phyloP scores from a whole-genome alignment of 2,329 filamentous ascomycete species.

The Cytospora leucostoma region DNA sequence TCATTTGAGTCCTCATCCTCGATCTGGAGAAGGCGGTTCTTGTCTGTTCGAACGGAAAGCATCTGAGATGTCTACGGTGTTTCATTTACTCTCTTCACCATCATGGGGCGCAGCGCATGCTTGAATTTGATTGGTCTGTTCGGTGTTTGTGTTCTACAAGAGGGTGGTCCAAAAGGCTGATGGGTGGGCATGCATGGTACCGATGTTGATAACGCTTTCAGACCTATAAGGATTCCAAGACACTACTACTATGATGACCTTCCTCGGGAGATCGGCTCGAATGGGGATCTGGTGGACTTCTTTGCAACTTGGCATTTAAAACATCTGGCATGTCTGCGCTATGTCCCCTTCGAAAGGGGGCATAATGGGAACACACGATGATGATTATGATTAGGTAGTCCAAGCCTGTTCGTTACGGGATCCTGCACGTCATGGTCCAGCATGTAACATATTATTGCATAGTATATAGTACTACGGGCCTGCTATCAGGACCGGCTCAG shows the following conservation, averaged over 20 bases:
- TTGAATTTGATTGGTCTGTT: not conserved
- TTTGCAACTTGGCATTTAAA: not conserved
- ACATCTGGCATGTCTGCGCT: not conserved
- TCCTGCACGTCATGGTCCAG: not conserved
- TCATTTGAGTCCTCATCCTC: too few relatives aligned
- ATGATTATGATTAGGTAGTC: constrained; percentile 9
- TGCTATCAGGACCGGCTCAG: not conserved
- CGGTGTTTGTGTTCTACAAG: not conserved
- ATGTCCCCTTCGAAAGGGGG: not conserved
- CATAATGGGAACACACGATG: not conserved
- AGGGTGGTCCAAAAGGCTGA: not conserved
- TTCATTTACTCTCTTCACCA: not conserved
- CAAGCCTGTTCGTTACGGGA: not conserved
- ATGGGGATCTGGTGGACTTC: not conserved
- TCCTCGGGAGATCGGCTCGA: not conserved
- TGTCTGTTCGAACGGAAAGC: not conserved
- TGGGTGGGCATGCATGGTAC: not conserved
- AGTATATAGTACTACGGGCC: constrained; percentile 10
- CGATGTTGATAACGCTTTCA: not conserved
- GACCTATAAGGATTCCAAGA: not conserved
- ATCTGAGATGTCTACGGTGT: not conserved
- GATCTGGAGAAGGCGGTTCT: not conserved
- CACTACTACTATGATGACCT: not conserved
- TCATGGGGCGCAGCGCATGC: not conserved
- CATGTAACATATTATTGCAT: constrained; percentile 20